phyloP scores from a whole-genome alignment of 768 basidiomycete genomes.

The Coprinopsis marcescibilis region DNA sequence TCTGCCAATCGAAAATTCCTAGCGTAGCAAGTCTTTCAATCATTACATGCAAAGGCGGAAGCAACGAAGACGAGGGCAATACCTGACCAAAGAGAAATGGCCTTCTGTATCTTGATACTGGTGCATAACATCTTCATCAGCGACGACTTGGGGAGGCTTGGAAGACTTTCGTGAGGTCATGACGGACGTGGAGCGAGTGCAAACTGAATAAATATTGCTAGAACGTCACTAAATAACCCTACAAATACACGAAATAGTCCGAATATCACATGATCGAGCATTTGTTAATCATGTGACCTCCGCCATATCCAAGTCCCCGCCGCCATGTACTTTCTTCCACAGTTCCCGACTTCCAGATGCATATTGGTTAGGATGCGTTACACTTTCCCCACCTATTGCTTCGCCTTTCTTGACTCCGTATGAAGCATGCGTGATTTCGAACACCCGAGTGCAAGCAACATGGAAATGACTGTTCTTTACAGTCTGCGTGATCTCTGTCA shows the following conservation, averaged over 20 bases:
- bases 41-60: slow-evolving; percentile 10
- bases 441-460: slow-evolving; percentile 94
- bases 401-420: slow-evolving; percentile 82
- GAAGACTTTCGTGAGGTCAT: slow-evolving; percentile 50
- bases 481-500: slow-evolving; percentile 75
- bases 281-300: slow-evolving; percentile 21
- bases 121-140: slow-evolving; percentile 47
- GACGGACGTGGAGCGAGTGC: slow-evolving; percentile 12
- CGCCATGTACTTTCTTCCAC: slow-evolving; percentile 38
- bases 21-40: slow-evolving; percentile 12
- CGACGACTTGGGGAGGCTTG: slow-evolving; percentile 20
- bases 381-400: slow-evolving; percentile 79
- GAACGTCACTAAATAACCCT: background rate
- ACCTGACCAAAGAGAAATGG: slow-evolving; percentile 98
- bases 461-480: slow-evolving; percentile 85
- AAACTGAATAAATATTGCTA: slow-evolving; percentile 2
- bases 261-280: slow-evolving; percentile 31
- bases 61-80: slow-evolving; percentile 17
- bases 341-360: slow-evolving; percentile 70
- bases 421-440: slow-evolving; percentile 81
- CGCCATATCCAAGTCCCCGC: slow-evolving; percentile 23
- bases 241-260: background rate
- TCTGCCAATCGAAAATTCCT: slow-evolving; percentile 98
- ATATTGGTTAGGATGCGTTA: slow-evolving; percentile 93
- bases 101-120: slow-evolving; percentile 88